These are phyloP conservation scores for Penicillium sclerotigenum DNA, from an alignment of 2,329 filamentous ascomycete genomes.

Conservation along the genomic window DNA sequence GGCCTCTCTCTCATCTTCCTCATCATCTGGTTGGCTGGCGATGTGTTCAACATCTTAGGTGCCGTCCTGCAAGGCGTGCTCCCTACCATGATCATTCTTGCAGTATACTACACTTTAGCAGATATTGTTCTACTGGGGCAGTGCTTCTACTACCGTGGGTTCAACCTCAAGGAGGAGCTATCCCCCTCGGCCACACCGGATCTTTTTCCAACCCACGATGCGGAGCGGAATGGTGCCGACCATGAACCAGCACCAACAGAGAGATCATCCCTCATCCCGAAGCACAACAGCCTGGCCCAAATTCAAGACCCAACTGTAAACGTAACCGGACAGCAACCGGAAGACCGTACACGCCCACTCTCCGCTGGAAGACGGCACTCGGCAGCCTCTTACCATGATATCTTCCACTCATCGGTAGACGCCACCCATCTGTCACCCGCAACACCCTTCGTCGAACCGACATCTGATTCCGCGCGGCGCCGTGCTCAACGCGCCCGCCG, in stretches of 20 bases:
- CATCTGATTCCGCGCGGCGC: conserved; percentile 27
- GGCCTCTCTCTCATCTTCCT: conserved; percentile 89
- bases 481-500: conserved; percentile 15
- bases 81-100: conserved; percentile 94
- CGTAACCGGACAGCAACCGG: background rate
- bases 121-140: conserved; percentile 85
- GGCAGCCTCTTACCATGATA: conserved; percentile 43
- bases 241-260: conserved; percentile 26
- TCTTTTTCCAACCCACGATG: conserved; percentile 11
- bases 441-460: conserved; percentile 67
- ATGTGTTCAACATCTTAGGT: conserved; percentile 96
- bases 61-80: conserved; percentile 85
- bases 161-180: conserved; percentile 46
- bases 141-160: conserved; percentile 94
- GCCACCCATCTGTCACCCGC: conserved; percentile 72
- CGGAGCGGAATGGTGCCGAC: conserved; percentile 20
- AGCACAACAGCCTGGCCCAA: conserved; percentile 17
- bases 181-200: conserved; percentile 19
- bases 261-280: conserved; percentile 29
- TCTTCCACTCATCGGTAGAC: conserved; percentile 55
- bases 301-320: conserved; percentile 4
- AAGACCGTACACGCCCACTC: conserved; percentile 6
- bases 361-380: conserved; percentile 26
- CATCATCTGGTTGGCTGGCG: conserved; percentile 85
- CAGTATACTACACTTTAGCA: conserved; percentile 87